Evolutionary conservation across 1,139 yeast genomes (phyloP), one percentile per base, ranked within the genome.

Genomic region (Candida neerlandica): DNA sequence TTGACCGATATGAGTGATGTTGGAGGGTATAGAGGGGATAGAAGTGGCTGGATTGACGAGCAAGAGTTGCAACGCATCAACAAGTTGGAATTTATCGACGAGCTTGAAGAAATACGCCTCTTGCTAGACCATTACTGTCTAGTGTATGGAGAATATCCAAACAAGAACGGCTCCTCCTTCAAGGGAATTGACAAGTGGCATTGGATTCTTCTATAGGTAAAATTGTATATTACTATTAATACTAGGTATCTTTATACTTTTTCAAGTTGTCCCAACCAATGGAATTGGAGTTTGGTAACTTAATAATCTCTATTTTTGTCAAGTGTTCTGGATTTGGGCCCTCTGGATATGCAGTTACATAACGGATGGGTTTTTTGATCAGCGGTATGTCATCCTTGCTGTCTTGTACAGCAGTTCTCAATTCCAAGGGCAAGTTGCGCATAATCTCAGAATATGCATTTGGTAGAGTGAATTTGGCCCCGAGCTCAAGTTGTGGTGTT

Each of bases 21-120:
- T 10, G 82, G 84, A 33, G 81, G 83, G 15, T 71, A 77, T 45
- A 78, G 80, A 27, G 29, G 40, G 5, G 16, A 44, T 4, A 33
- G 44, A 1, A 48, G 55, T 9, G 48, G 61, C 1, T 84, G 92
- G 86, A 66, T 86, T 0, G 55, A 66, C 4, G 55, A 50, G 0
- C 63, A 61, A 0, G 96, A 88, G 44, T 64, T 71, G 44, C 58
- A 58, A 15, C 67, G 96, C 33, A 75, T 91, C 1, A 77, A 81
- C 49, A 63, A 70, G 29, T 72, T 92, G 45, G 98, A 94, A 63
- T 74, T 91, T 57, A 72, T 94, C 37, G 99, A 94, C 67, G 99
- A 94, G 64, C 70, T 90, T 12, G 99, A 94, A 67, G 99, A 94
- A 62, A 75, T 94, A 59, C 73, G 75, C 55, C 70, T 94, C 40